phyloP scores from a whole-genome alignment of 768 basidiomycete genomes.

The Phaeotremella skinneri region DNA sequence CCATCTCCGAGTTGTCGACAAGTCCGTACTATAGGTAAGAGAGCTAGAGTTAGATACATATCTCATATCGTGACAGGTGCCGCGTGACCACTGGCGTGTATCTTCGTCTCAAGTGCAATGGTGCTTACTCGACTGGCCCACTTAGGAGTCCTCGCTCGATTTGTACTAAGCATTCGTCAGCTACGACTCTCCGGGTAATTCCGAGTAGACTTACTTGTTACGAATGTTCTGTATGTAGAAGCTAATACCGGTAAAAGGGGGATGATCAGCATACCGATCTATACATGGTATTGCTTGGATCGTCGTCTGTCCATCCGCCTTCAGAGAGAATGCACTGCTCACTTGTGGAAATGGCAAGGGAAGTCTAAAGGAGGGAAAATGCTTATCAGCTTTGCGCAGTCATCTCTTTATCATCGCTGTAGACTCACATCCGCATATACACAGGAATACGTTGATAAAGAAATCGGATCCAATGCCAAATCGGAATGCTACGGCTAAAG shows the following conservation, averaged over 20 bases:
- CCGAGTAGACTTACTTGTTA: conserved; percentile 61
- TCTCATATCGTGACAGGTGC: too few relatives aligned
- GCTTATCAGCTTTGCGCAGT: background rate
- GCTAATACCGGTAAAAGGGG: conserved; percentile 10
- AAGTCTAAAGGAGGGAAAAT: conserved; percentile 27
- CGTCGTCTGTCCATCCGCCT: too few relatives aligned
- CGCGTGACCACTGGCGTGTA: too few relatives aligned
- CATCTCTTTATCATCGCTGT: background rate
- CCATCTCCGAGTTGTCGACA: conserved; percentile 72
- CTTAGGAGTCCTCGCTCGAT: conserved; percentile 84
- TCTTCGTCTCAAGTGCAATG: too few relatives aligned
- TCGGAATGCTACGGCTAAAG: conserved; percentile 80
- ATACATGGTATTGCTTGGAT: too few relatives aligned
- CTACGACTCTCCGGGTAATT: background rate
- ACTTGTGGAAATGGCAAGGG: conserved; percentile 80
- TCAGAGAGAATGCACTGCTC: conserved; percentile 17
- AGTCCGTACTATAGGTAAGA: conserved; percentile 86
- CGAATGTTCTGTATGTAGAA: conserved; percentile 72
- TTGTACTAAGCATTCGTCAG: conserved; percentile 58
- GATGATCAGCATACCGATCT: conserved; percentile 1
- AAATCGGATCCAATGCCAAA: conserved; percentile 91
- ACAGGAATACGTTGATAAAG: conserved; percentile 81
- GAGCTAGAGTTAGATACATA: too few relatives aligned
- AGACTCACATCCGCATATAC: conserved; percentile 74
- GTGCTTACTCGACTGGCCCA: conserved; percentile 60